phyloP scores from a whole-genome alignment of 805 yeast genomes.

The Groenewaldozyma salmanticensis region DNA sequence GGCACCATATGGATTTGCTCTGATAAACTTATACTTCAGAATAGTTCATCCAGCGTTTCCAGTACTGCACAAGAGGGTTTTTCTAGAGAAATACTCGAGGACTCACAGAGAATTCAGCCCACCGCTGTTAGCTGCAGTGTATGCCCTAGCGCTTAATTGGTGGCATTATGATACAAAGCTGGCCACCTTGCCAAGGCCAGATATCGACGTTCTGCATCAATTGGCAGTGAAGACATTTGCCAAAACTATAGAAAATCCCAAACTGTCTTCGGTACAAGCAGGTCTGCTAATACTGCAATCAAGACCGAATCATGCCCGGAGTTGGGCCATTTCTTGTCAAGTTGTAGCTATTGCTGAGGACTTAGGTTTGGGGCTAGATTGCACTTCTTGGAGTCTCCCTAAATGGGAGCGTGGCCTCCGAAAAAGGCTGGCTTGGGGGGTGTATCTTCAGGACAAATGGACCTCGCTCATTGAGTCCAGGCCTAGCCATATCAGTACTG shows the following conservation, averaged over 20 bases:
- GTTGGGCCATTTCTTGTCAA: constrained; percentile 80
- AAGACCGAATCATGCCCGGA: constrained; percentile 46
- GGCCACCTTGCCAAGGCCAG: constrained; percentile 70
- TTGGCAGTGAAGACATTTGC: constrained; percentile 56
- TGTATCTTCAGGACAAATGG: constrained; percentile 90
- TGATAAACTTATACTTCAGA: constrained; percentile 63
- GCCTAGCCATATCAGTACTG: constrained; percentile 69
- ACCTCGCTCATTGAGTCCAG: constrained; percentile 68
- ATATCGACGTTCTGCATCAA: constrained; percentile 56
- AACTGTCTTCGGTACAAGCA: constrained; percentile 85
- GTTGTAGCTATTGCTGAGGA: constrained; percentile 85
- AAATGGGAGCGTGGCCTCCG: constrained; percentile 91
- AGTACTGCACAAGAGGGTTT: constrained; percentile 80
- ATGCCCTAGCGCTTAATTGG: constrained; percentile 82
- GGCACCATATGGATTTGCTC: constrained; percentile 82
- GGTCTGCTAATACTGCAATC: constrained; percentile 71
- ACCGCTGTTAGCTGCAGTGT: constrained; percentile 83
- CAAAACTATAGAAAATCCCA: constrained; percentile 76
- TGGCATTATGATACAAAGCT: constrained; percentile 84
- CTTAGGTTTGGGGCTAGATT: constrained; percentile 82
- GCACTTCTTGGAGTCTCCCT: constrained; percentile 85
- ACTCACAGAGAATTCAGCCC: constrained; percentile 90
- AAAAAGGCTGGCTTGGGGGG: constrained; percentile 91
- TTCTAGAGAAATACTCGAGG: constrained; percentile 79
- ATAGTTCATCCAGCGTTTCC: constrained; percentile 90